Evolutionary conservation across 768 basidiomycete genomes (phyloP).

Genomic region (Hygrophoropsis aurantiaca): DNA sequence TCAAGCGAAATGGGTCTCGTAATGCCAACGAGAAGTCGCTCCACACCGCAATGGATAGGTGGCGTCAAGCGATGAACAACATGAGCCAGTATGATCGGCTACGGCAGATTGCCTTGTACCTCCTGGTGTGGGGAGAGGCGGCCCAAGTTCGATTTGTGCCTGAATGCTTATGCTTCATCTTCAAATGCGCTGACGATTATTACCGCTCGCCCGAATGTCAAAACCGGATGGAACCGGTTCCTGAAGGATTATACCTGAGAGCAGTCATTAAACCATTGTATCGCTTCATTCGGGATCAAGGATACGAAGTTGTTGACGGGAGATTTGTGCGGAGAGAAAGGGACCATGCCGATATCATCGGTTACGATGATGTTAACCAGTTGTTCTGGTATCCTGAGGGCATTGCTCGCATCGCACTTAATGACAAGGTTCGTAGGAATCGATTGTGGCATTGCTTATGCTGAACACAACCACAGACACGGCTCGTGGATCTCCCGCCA

Average conservation of each 20-base stretch:
- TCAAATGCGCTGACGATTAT: slow-evolving; percentile 99
- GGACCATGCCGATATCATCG: slow-evolving; percentile 94
- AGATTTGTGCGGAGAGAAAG: slow-evolving; percentile 91
- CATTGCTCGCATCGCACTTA: slow-evolving; percentile 85
- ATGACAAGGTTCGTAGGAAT: slow-evolving; percentile 82
- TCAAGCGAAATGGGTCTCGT: slow-evolving; percentile 59
- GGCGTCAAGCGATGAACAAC: slow-evolving; percentile 97
- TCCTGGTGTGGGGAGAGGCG: slow-evolving; percentile 97
- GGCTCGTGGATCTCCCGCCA: slow-evolving; percentile 88
- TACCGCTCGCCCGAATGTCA: slow-evolving; percentile 99
- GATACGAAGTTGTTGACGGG: slow-evolving; percentile 94
- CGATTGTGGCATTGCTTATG: neutral
- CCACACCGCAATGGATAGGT: slow-evolving; percentile 83
- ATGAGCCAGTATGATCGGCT: slow-evolving; percentile 99
- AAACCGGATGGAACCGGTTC: slow-evolving; percentile 85
- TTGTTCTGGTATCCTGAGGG: slow-evolving; percentile 99
- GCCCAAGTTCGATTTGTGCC: slow-evolving; percentile 96
- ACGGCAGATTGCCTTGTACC: slow-evolving; percentile 91
- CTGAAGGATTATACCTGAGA: slow-evolving; percentile 92
- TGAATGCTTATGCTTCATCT: slow-evolving; percentile 98
- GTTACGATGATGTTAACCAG: slow-evolving; percentile 99
- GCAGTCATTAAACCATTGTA: slow-evolving; percentile 92
- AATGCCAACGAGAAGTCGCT: slow-evolving; percentile 63
- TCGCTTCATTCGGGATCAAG: slow-evolving; percentile 95
- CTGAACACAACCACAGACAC: no score